phyloP scores from a whole-genome alignment of 2,329 filamentous ascomycete species.

The Alternaria rosae region DNA sequence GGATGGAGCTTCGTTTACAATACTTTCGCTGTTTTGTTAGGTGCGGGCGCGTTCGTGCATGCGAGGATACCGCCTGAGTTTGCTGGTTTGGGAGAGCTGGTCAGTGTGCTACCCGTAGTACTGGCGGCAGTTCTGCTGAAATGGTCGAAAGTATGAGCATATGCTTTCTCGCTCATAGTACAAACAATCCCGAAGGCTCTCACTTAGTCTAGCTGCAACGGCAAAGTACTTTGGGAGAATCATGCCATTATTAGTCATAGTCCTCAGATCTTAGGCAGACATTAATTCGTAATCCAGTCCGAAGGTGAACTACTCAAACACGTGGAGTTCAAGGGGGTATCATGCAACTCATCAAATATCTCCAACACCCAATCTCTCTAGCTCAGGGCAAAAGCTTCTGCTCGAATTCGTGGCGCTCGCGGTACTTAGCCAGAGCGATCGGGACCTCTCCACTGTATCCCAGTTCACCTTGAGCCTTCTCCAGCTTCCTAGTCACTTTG shows the following conservation, averaged over 20 bases:
- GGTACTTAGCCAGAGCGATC: slow-evolving; percentile 52
- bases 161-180: neutral
- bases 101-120: slow-evolving; percentile 76
- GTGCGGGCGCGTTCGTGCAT: slow-evolving; percentile 63
- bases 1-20: slow-evolving; percentile 76
- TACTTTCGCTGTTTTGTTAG: slow-evolving; percentile 70
- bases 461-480: slow-evolving; percentile 59
- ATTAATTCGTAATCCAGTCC: neutral
- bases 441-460: slow-evolving; percentile 60
- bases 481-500: slow-evolving; percentile 58
- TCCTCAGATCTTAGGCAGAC: neutral
- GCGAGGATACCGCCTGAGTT: slow-evolving; percentile 68
- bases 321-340: slow-evolving; percentile 1
- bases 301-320: neutral
- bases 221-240: neutral
- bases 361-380: neutral
- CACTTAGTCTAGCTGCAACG: neutral
- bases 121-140: slow-evolving; percentile 59
- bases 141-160: slow-evolving; percentile 37
- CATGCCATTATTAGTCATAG: neutral
- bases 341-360: neutral
- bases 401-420: slow-evolving; percentile 42
- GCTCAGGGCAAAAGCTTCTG: slow-evolving; percentile 46
- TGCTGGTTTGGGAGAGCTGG: slow-evolving; percentile 75
- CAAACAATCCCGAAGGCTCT: neutral